A percentile compares a stretch with the other conserved stretches of the same genome.
These are phyloP conservation scores for Orbilia oligospora DNA, from an alignment of 2,329 filamentous ascomycete species.

Conservation along the genomic window DNA sequence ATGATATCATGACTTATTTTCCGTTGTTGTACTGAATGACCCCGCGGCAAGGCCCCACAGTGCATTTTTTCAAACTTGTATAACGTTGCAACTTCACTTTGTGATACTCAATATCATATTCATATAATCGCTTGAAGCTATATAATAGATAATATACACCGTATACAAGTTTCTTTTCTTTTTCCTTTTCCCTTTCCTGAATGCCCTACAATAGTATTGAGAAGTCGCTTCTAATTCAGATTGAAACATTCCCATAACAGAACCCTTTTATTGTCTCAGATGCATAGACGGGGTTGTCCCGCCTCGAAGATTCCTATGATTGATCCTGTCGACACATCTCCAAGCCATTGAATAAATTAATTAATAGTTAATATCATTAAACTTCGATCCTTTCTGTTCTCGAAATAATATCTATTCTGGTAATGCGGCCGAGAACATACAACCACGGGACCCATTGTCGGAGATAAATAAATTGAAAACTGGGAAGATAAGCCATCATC, in stretches of 20 bases:
- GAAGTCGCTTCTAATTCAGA: slow-evolving; percentile 7
- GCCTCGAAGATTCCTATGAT: slow-evolving; percentile 12
- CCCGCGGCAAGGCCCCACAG: not conserved
- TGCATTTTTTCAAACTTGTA: not conserved
- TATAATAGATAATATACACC: too few relatives aligned
- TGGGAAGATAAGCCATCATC: too few relatives aligned
- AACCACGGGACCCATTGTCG: not conserved
- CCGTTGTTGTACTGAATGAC: not conserved
- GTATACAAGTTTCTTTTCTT: not conserved
- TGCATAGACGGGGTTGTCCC: not conserved
- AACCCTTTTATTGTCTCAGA: slow-evolving; percentile 44
- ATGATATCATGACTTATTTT: slow-evolving; percentile 2
- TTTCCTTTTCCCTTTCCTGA: not conserved
- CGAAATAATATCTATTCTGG: not conserved
- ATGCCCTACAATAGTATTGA: not conserved
- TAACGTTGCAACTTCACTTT: not conserved
- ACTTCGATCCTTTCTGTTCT: not conserved
- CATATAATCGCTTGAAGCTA: not conserved
- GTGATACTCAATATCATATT: not conserved
- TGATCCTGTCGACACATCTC: not conserved
- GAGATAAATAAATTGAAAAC: not conserved
- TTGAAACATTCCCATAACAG: slow-evolving; percentile 40
- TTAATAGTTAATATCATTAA: too few relatives aligned
- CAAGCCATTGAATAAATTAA: not conserved
- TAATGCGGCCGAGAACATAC: not conserved